These are phyloP conservation scores for Coffea humblotiana DNA, from an alignment of 305 asterid genomes.

Conservation along the genomic window DNA sequence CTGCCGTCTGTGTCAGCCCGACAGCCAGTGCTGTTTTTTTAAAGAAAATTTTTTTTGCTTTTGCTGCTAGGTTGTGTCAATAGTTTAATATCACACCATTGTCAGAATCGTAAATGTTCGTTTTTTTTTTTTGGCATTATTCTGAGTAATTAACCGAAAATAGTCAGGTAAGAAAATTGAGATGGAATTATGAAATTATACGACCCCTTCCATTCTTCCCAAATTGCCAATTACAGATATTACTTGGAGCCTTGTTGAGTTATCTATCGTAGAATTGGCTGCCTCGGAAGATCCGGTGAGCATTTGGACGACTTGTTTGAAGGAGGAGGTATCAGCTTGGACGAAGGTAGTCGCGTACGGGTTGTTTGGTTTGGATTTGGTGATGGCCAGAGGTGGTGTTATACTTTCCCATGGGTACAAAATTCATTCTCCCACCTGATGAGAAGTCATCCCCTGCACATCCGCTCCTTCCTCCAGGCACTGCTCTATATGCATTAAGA, in stretches of 20 bases:
- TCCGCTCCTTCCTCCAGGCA: conserved; percentile 73
- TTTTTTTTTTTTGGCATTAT: too few species aligned
- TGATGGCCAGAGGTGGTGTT: conserved; percentile 55
- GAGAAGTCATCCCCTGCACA: conserved; percentile 74
- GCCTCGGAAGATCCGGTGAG: conserved; percentile 80
- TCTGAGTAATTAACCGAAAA: too few species aligned
- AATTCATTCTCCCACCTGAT: conserved; percentile 79
- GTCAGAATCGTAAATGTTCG: too few species aligned
- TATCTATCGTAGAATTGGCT: conserved; percentile 3
- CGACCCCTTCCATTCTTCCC: background rate
- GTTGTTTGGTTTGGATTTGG: conserved; percentile 61
- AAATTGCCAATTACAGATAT: background rate
- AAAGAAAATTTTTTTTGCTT: too few species aligned
- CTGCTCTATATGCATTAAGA: conserved; percentile 51
- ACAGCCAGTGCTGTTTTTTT: too few species aligned
- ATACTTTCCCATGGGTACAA: conserved; percentile 84
- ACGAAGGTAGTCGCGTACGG: conserved; percentile 91
- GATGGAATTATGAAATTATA: background rate
- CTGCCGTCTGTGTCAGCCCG: too few species aligned
- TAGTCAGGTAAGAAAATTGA: background rate
- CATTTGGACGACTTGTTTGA: conserved; percentile 93
- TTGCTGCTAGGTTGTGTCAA: too few species aligned
- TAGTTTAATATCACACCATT: too few species aligned
- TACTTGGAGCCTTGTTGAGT: background rate
- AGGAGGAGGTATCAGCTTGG: conserved; percentile 80